Percentiles rank a stretch among this genome's conserved stretches.
phyloP scores from a whole-genome alignment of 2,329 filamentous ascomycete species.

The Fusarium sp. region DNA sequence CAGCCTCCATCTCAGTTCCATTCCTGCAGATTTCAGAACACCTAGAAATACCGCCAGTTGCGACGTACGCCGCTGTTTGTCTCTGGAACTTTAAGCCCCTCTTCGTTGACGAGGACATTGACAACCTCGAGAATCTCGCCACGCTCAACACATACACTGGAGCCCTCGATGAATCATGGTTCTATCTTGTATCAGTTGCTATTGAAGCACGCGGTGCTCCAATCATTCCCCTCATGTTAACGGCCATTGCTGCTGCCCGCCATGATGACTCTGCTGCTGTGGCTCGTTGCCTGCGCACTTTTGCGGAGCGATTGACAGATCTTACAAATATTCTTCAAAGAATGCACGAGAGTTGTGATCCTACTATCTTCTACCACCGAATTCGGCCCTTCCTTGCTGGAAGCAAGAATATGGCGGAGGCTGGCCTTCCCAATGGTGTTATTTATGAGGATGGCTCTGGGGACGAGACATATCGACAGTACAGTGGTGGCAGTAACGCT shows the following conservation, averaged over 20 bases:
- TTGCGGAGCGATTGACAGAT: slow-evolving; percentile 91
- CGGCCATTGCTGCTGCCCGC: slow-evolving; percentile 85
- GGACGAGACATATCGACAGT: slow-evolving; percentile 79
- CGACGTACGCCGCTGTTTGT: slow-evolving; percentile 91
- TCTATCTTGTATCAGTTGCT: slow-evolving; percentile 94
- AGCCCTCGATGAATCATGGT: slow-evolving; percentile 97
- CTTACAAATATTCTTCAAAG: slow-evolving; percentile 81
- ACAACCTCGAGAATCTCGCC: slow-evolving; percentile 87
- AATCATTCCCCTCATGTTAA: slow-evolving; percentile 88
- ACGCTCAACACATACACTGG: slow-evolving; percentile 93
- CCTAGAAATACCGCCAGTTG: slow-evolving; percentile 90
- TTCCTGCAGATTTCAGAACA: slow-evolving; percentile 81
- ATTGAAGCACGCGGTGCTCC: slow-evolving; percentile 93
- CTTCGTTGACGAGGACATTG: slow-evolving; percentile 84
- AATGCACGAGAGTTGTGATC: slow-evolving; percentile 97
- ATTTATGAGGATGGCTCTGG: slow-evolving; percentile 86
- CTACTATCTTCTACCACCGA: slow-evolving; percentile 93
- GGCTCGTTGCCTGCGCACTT: slow-evolving; percentile 79
- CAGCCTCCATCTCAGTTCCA: slow-evolving; percentile 85
- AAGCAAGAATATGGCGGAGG: slow-evolving; percentile 97
- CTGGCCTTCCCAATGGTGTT: slow-evolving; percentile 88
- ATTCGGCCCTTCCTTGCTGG: slow-evolving; percentile 97
- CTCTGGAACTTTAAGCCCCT: slow-evolving; percentile 98
- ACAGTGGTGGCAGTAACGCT: slow-evolving; percentile 94
- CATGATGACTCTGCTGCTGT: slow-evolving; percentile 77